Percentiles rank a stretch among this genome's conserved stretches.
Conservation (phyloP, 2,329 filamentous ascomycete species). For the Sporothrix sp. region DNA sequence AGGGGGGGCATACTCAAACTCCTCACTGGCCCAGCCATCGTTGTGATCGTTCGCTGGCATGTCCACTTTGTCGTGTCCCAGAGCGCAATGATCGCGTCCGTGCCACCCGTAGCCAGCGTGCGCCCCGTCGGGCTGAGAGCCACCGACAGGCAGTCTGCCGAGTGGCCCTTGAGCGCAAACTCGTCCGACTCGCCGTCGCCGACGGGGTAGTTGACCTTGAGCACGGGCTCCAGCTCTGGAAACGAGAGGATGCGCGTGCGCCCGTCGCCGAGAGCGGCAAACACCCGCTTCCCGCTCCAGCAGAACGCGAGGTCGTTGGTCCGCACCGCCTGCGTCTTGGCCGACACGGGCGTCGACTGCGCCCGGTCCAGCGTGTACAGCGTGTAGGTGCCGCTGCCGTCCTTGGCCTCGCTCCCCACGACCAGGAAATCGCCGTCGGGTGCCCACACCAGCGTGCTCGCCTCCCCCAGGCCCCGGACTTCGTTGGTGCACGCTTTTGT, state of each 20-base stretch:
- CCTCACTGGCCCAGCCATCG: conserved; percentile 59
- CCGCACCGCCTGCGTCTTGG: conserved; percentile 51
- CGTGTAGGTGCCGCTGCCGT: conserved; percentile 42
- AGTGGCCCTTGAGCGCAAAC: conserved; percentile 61
- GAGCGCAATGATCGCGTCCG: conserved; percentile 63
- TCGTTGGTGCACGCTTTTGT: conserved; percentile 62
- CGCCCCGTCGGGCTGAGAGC: conserved; percentile 62
- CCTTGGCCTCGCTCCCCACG: conserved; percentile 46
- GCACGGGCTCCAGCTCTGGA: conserved; percentile 49
- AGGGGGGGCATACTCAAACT: conserved; percentile 46
- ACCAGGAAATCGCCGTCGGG: conserved; percentile 61
- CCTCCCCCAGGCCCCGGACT: conserved; percentile 54
- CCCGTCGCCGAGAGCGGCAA: conserved; percentile 63
- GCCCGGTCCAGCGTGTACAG: conserved; percentile 54
- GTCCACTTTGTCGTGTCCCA: conserved; percentile 75
- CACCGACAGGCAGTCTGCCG: conserved; percentile 58
- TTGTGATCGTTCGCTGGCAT: conserved; percentile 59
- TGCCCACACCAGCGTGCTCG: conserved; percentile 64
- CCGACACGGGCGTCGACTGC: conserved; percentile 44
- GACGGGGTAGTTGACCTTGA: conserved; percentile 38
- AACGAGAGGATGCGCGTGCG: conserved; percentile 60
- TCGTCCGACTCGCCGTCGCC: conserved; percentile 30
- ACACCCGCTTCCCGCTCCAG: conserved; percentile 61
- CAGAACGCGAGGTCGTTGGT: conserved; percentile 68
- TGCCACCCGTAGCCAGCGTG: conserved; percentile 64